phyloP scores from a whole-genome alignment of 2,329 filamentous ascomycete genomes.

The Trichothecium sympodiale region DNA sequence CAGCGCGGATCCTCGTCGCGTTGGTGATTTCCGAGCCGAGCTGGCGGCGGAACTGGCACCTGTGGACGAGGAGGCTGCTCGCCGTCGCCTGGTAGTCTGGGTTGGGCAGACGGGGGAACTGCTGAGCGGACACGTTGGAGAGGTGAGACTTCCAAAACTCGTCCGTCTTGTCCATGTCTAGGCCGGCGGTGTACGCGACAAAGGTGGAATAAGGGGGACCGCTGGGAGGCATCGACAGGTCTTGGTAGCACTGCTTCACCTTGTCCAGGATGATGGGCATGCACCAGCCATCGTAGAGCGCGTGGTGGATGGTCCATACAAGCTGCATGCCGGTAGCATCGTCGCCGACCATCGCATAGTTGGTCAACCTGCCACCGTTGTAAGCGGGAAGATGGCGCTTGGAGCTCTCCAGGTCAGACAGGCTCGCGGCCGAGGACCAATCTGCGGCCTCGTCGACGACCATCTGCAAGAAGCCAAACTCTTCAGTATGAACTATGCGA shows the following conservation, averaged over 20 bases:
- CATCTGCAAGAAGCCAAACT: slow-evolving; percentile 9
- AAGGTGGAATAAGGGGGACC: slow-evolving; percentile 7
- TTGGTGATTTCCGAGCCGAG: slow-evolving; percentile 8
- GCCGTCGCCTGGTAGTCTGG: slow-evolving; percentile 9
- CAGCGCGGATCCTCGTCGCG: slow-evolving; percentile 10
- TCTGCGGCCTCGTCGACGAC: slow-evolving; percentile 7
- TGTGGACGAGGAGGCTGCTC: slow-evolving; percentile 9
- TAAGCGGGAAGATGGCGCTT: slow-evolving; percentile 5
- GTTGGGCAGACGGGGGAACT: slow-evolving; percentile 11
- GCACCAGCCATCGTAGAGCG: slow-evolving; percentile 16
- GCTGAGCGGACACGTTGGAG: slow-evolving; percentile 7
- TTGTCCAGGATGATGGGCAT: slow-evolving; percentile 11
- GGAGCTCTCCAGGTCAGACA: background rate
- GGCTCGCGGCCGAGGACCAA: slow-evolving; percentile 5
- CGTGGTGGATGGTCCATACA: slow-evolving; percentile 15
- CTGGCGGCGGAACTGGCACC: background rate
- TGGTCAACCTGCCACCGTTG: slow-evolving; percentile 7
- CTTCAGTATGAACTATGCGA: slow-evolving; percentile 10
- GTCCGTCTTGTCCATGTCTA: slow-evolving; percentile 2
- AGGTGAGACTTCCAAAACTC: slow-evolving; percentile 10
- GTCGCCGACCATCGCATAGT: slow-evolving; percentile 3
- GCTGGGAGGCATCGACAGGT: background rate
- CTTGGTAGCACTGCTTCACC: slow-evolving; percentile 9
- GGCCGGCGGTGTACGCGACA: slow-evolving; percentile 6
- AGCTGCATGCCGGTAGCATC: slow-evolving; percentile 2